Base-by-base conservation (phyloP, 768 basidiomycete genomes). In the Termitomyces bulborhizus region DNA sequence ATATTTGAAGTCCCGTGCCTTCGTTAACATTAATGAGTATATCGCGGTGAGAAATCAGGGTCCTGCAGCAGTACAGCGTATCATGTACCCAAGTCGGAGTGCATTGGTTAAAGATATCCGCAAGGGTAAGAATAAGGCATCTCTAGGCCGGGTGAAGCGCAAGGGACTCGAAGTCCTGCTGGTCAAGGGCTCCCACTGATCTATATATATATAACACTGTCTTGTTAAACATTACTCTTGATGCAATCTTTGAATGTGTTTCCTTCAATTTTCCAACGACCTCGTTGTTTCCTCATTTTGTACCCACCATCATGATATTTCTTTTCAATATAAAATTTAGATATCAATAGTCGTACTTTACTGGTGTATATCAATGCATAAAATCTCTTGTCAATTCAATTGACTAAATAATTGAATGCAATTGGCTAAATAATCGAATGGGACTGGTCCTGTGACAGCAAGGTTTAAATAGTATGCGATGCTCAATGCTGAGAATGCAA, bases 11-110 rank as follows among this genome's bases (percentile, higher is more conserved):
- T 70, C 81, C 6, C 75, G 74, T 40, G 87, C 75, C 0, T 89
- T 90, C 64, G 62, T 91, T 31, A 89, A 88, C 62, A 79, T 92
- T 55, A 76, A 76, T 47, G 88, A 90, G 57, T 91, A 91, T 66
- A 73, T 90, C 55, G 79, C 80, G 16, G 78, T 79, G 32, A 84
- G 90, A 39, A 73, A 71, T 52, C 76, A 84, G 63, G 88, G 88
- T 0, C 81, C 79, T 31, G 76, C 73, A 5, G 86, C 83, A 26
- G 72, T 91, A 34, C 82, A 73, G 53, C 61, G 71, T 41, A 77
- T 84, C 54, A 74, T 91, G 77, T 80, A 85, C 58, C 80, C 85
- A 4, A 86, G 70, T 68, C 77, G 77, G 59, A 77, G 53, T 16
- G 80, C 86, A 0, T 75, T 91, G 51, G 78, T 86, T 53, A 82